phyloP scores from a whole-genome alignment of 805 yeast genomes.

The Candida quercuum region DNA sequence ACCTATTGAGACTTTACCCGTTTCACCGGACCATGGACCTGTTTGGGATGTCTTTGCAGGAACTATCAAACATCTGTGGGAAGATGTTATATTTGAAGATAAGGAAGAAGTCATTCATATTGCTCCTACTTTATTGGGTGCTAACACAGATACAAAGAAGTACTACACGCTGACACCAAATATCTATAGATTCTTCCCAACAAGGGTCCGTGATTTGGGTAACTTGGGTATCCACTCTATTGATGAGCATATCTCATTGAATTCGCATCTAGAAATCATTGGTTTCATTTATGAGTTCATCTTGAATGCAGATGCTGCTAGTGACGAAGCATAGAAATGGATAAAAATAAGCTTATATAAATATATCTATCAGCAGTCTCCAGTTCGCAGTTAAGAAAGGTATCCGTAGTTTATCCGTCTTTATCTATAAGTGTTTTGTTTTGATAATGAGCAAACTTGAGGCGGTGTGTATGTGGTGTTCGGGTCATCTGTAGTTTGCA shows the following conservation, averaged over 20 bases:
- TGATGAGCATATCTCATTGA: conserved; percentile 48
- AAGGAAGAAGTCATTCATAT: conserved; percentile 33
- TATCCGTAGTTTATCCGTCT: too few species aligned
- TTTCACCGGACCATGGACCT: conserved; percentile 11
- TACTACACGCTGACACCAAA: conserved; percentile 60
- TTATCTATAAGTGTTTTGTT: too few species aligned
- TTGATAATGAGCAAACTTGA: too few species aligned
- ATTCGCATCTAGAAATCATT: conserved; percentile 46
- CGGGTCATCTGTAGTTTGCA: too few species aligned
- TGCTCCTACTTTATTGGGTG: conserved; percentile 58
- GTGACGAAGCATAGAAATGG: too few species aligned
- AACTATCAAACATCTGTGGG: conserved; percentile 45
- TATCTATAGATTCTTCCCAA: conserved; percentile 58
- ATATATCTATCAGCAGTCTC: too few species aligned
- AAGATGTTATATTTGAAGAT: conserved; percentile 38
- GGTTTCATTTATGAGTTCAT: conserved; percentile 47
- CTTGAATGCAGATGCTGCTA: conserved; percentile 34
- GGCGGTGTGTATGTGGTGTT: too few species aligned
- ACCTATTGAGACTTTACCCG: conserved; percentile 11
- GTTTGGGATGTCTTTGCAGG: conserved; percentile 18
- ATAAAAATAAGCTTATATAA: too few species aligned
- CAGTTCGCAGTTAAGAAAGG: too few species aligned
- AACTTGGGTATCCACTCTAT: conserved; percentile 46
- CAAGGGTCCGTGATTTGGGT: conserved; percentile 28
- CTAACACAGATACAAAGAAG: conserved; percentile 64